Evolutionary conservation across 306 rosid species (phyloP).

Genomic region (Rosa chinensis): DNA sequence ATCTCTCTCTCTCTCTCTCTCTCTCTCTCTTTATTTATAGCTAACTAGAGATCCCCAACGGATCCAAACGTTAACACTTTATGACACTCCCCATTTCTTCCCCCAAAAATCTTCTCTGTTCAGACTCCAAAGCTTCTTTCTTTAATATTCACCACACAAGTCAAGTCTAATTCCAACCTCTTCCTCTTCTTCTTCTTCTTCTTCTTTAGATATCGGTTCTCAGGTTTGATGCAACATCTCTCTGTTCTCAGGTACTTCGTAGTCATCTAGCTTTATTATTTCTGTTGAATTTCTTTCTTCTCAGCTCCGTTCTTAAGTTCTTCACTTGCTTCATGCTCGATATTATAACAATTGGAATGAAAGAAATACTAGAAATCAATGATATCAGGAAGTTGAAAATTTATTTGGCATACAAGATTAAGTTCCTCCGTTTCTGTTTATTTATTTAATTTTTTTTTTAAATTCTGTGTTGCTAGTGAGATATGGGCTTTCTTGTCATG

Average conservation of each 20-base stretch:
- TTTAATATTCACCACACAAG: not conserved
- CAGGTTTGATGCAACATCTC: not conserved
- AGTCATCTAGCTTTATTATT: not conserved
- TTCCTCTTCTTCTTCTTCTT: not conserved
- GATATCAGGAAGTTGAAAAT: slow-evolving; percentile 7
- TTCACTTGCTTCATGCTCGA: not conserved
- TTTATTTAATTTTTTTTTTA: too few species aligned
- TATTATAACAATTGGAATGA: not conserved
- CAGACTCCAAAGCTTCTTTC: not conserved
- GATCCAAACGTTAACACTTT: too few species aligned
- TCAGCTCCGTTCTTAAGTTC: not conserved
- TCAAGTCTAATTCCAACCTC: not conserved
- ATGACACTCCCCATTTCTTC: not conserved
- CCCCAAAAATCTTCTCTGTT: not conserved
- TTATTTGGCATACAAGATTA: slow-evolving; percentile 5
- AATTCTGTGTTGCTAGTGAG: not conserved
- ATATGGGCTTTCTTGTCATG: not conserved
- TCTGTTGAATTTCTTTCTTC: not conserved
- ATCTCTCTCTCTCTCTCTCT: too few species aligned
- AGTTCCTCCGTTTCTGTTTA: not conserved
- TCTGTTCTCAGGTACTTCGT: slow-evolving; percentile 10
- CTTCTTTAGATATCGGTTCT: not conserved
- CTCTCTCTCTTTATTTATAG: too few species aligned
- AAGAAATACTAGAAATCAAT: not conserved
- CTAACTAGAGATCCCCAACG: too few species aligned